Evolutionary conservation across 352 stramenopile genomes (phyloP), one percentile per base, ranked within the genome.

Genomic region (Phytophthora sansomeana): DNA sequence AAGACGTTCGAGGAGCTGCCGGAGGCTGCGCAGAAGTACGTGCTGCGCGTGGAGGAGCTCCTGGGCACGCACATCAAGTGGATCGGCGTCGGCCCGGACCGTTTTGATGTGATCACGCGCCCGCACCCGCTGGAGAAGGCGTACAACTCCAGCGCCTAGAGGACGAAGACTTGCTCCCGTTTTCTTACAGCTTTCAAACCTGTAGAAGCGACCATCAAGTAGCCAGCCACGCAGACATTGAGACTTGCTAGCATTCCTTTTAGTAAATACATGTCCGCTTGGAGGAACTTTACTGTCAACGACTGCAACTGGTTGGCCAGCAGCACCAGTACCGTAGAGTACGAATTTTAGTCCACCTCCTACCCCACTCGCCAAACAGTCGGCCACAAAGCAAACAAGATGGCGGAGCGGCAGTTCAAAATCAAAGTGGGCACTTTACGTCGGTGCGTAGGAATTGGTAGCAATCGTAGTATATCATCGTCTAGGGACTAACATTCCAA

Each of bases 31-130:
- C 90, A 99, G 77, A 93, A 91, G 69, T 99, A 99, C 80, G 94
- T 99, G 62, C 74, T 98, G 55, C 85, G 96, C 54, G 93, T 99
- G 49, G 97, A 99, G 81, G 91, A 98, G 81, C 78, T 99, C 13
- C 64, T 99, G 35, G 97, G 96, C 65, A 95, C 97, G 69, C 93
- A 97, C 52, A 98, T 99, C 70, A 96, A 98, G 75, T 99, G 97
- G 97, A 99, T 99, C 67, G 98, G 97, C 55, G 97, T 99, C 16
- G 98, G 98, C 36, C 91, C 97, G 52, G 98, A 98, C 81, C 89
- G 97, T 48, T 90, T 97, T 58, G 97, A 98, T 74, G 85, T 98
- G 49, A 98, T 99, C 80, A 97, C 87, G 54, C 83, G 87, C 16
- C 66, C 80, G 39, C 86, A 92, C 63, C 86, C 86, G 57, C 72